Conservation (phyloP, 768 basidiomycete species). For the Rhodosporidiobolus odoratus region DNA sequence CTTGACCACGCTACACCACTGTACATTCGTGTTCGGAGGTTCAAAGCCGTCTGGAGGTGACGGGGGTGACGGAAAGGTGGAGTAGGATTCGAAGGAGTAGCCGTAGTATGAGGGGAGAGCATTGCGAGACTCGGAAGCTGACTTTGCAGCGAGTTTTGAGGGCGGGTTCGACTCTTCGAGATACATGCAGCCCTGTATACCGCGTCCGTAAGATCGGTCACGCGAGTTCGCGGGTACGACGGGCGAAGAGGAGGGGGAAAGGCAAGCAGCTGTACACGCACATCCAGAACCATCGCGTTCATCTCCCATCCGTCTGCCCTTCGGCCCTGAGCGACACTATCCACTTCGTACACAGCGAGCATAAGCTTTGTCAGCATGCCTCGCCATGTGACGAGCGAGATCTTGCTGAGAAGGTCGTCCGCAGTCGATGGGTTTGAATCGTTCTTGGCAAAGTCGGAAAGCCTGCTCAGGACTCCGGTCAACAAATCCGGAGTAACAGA, state of each 20-base stretch:
- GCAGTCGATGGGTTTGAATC: constrained; percentile 1
- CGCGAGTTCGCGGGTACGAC: background rate
- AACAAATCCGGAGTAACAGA: background rate
- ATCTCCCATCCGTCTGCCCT: constrained; percentile 66
- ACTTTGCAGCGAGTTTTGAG: constrained; percentile 46
- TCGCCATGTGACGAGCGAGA: constrained; percentile 57
- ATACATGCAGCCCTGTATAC: constrained; percentile 36
- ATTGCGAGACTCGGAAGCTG: constrained; percentile 61
- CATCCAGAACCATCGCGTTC: constrained; percentile 71
- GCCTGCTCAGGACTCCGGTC: background rate
- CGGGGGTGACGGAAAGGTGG: constrained; percentile 51
- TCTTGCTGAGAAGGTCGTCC: constrained; percentile 41
- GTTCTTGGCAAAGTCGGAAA: constrained; percentile 1
- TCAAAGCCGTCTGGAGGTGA: constrained; percentile 57
- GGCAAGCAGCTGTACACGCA: constrained; percentile 61
- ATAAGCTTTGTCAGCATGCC: constrained; percentile 84
- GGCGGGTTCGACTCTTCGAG: constrained; percentile 39
- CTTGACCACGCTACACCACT: constrained; percentile 85
- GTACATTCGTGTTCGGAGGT: constrained; percentile 78
- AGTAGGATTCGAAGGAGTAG: constrained; percentile 84
- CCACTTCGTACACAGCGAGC: constrained; percentile 72
- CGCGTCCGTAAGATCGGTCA: background rate
- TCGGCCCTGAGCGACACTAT: constrained; percentile 3
- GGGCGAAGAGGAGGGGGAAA: constrained; percentile 52
- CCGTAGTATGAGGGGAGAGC: constrained; percentile 67